Base-by-base conservation (phyloP, 805 yeast genomes). In the Candida patagonica region DNA sequence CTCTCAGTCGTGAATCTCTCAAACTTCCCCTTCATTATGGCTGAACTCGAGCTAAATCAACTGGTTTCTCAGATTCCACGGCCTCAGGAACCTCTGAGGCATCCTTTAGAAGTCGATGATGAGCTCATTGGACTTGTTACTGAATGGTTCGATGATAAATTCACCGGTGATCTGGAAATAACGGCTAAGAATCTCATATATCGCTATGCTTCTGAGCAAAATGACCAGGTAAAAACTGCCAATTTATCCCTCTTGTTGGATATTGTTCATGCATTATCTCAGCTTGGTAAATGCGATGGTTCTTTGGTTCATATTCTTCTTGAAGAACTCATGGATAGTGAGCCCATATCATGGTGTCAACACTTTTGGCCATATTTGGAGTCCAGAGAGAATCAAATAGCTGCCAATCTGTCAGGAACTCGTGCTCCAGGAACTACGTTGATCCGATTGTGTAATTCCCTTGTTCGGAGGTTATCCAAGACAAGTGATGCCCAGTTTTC, bases 321-420 rank as follows among this genome's bases (percentile, higher is more conserved):
- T 7, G 65, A 61, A 35, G 62, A 57, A 25, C 30, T 57, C 22
- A 53, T 60, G 38, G 63, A 60, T 6, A 47, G 53, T 27, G 46
- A 54, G 20, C 51, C 62, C 1, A 52, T 55, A 10, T 53, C 51
- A n/a, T 57, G 59, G 59, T 56, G 63, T 35, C 55, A 54, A 24
- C 30, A 40, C 16, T 61, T 63, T 32, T 62, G 66, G 66, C 49
- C 56, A 4, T 62, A 47, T 41, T 37, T 63, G 35, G 47, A 47
- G 13, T 33, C 49, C 10, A 49, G 65, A 19, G 59, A 59, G 37
- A 15, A 30, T 5, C 38, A 36, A 12, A 37, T 58, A 7, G 48
- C 60, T 2, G 41, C 43, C 25, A 43, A 50, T 22, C 38, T 59
- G 15, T 43, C 48, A 9, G 65, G 65, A 6, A 41, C 42, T 2